Evolutionary conservation across 495 filamentous ascomycete genomes (phyloP), one percentile per base, ranked within the genome.

Genomic region (Penicillium turbatum): DNA sequence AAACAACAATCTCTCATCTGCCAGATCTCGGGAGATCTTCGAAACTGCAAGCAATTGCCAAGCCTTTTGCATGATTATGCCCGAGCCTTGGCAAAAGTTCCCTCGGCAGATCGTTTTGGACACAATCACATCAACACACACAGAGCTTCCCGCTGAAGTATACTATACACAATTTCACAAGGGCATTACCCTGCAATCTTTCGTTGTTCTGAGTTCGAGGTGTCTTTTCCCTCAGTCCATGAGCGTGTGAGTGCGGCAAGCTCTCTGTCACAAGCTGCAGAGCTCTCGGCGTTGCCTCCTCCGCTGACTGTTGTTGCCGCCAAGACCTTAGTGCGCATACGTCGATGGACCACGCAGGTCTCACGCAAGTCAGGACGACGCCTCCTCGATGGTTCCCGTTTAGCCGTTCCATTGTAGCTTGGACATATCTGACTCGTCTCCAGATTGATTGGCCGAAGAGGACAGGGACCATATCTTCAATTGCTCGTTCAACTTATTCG

Each of bases 31-130:
- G 27, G 4, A 27, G 15, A 42, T 43, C 30, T 52, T 16, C 27
- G 15, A 19, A 5, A 40, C 10, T 38, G 36, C 38, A 52, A 52
- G 49, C 49, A 52, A 43, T 52, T 17, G 49, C 49, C 38, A 52
- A 40, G 36, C 21, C 17, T 36, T 34, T 11, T 11, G 2, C 1
- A 0, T 5, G 2, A 0, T 34, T 26, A 21, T 31, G n/a, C 30
- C 46, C 16, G 10, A n/a, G 17, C 6, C 49, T 43, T 43, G 38
- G 38, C 38, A 17, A 48, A 16, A 35, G 15, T 21, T 46, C 16
- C 21, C 12, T 35, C 11, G 32, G 12, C 17, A 21, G 15, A 11
- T 17, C 16, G 16, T 38, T 11, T 38, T 19, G 7, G 6, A 5
- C n/a, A 34, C 21, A 24, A 24, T 24, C 21, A 24, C 21, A 4